Evolutionary conservation across 208 protist species (phyloP).

Genomic region (Acanthamoeba rhysodes): DNA sequence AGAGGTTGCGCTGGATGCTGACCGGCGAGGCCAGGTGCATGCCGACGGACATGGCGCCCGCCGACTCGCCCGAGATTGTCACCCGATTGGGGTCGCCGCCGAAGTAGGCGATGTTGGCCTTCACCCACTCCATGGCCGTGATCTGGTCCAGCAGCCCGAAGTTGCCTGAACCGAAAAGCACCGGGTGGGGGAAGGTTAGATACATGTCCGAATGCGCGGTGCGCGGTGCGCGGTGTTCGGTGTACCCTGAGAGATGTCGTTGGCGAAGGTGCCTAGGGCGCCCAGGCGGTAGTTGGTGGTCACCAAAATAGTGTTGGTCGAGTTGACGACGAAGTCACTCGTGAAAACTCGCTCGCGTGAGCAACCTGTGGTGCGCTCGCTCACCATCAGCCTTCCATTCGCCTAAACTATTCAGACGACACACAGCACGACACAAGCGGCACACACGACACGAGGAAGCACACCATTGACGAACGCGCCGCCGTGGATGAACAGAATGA

Average conservation of each 20-base stretch:
- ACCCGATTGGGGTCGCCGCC: conserved; percentile 51
- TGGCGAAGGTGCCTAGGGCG: neutral
- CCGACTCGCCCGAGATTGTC: conserved; percentile 74
- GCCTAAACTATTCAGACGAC: neutral
- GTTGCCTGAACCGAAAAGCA: neutral
- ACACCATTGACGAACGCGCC: neutral
- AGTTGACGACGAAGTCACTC: conserved; percentile 21
- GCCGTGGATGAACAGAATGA: conserved; percentile 11
- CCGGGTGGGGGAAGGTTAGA: no score
- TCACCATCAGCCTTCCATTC: no score
- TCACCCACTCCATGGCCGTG: conserved; percentile 60
- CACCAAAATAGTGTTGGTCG: conserved; percentile 1
- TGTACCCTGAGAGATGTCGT: neutral
- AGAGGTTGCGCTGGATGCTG: conserved; percentile 29
- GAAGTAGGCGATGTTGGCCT: conserved; percentile 18
- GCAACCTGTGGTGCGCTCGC: neutral
- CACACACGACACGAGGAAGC: neutral
- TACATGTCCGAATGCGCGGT: no score
- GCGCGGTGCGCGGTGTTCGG: no score
- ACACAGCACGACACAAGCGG: neutral
- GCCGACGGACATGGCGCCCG: conserved; percentile 57
- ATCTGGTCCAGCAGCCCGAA: conserved; percentile 66
- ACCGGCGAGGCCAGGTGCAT: conserved; percentile 69
- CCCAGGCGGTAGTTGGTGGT: conserved; percentile 29
- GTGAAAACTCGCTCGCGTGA: conserved; percentile 11